Base-by-base conservation (phyloP, 2,329 filamentous ascomycete species). In the Fusarium subglutinans region DNA sequence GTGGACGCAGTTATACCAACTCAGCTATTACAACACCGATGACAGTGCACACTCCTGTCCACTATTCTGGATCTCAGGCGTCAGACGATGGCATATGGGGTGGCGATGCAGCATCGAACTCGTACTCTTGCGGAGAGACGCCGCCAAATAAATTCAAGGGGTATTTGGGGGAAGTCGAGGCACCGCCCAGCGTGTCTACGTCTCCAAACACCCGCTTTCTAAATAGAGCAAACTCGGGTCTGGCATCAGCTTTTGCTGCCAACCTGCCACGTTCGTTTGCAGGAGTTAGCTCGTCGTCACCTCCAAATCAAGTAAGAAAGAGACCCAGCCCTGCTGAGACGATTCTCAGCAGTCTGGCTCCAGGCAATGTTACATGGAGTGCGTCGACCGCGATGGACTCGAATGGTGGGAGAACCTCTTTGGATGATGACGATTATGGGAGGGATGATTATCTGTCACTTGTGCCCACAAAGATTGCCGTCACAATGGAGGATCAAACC, bases 81-180 rank as follows among this genome's bases (percentile, higher is more conserved):
- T 90, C 89, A 2, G 89, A 90, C 4, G 88, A 89, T 33, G 81
- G 83, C 1, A 73, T 83, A 6, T 90, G 88, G 86, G 81, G 82
- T 30, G 87, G 86, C 48, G 89, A 91, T 59, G 84, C 87, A 18
- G 86, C 83, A 13, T 88, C 87, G 2, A 87, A 88, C 67, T 90
- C 90, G 3, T 90, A 89, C 75, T 91, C 90, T 0, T 89, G 86
- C 68, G 89, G 89, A 35, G 89, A 91, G 69, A 92, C 90, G 5
- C 90, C 90, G 5, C 90, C 90, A 1, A 84, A 84, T 17, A 86
- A 85, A 68, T 83, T 82, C 24, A 86, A 83, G 59, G 84, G 87
- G n/a, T 83, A 84, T 55, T 75, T 83, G 11, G 82, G 82, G 9
- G 85, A 88, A 33, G 80, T 83, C 35, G 85, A 87, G 56, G 82